These are phyloP conservation scores for Cryomyces minteri DNA, from an alignment of 495 filamentous ascomycete genomes.

Conservation along the genomic window DNA sequence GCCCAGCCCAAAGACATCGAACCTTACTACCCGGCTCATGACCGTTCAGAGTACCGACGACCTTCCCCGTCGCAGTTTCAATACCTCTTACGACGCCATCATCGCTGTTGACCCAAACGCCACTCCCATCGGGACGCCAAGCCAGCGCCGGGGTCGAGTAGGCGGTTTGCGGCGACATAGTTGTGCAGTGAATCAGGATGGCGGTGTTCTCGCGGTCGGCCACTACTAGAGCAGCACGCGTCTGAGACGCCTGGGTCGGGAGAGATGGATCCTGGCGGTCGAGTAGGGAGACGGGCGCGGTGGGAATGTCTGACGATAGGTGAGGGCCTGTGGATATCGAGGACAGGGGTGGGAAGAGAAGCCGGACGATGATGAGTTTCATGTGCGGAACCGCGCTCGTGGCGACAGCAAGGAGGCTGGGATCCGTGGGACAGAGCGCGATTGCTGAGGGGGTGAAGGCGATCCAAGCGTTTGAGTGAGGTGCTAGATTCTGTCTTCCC, in stretches of 20 bases:
- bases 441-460: constrained; percentile 43
- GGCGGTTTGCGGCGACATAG: constrained; percentile 45
- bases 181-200: constrained; percentile 37
- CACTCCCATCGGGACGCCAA: constrained; percentile 46
- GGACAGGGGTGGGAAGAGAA: constrained; percentile 29
- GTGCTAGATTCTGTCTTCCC: constrained; percentile 43
- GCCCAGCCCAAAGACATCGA: constrained; percentile 44
- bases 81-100: constrained; percentile 47
- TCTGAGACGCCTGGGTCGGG: constrained; percentile 28
- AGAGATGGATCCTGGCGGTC: neutral
- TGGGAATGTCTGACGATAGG: neutral
- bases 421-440: constrained; percentile 34
- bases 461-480: constrained; percentile 45
- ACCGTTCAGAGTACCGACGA: constrained; percentile 30
- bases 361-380: constrained; percentile 45
- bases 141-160: constrained; percentile 47
- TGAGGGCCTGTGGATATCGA: neutral
- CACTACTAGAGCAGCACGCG: constrained; percentile 26
- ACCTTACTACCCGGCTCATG: constrained; percentile 46
- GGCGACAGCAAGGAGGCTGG: constrained; percentile 37
- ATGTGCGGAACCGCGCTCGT: constrained; percentile 44
- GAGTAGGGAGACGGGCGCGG: constrained; percentile 1
- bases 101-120: constrained; percentile 53
- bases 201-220: constrained; percentile 41
- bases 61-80: constrained; percentile 41